Evolutionary conservation across 208 protist species (phyloP).

Genomic region (Herpetomonas tarakana): DNA sequence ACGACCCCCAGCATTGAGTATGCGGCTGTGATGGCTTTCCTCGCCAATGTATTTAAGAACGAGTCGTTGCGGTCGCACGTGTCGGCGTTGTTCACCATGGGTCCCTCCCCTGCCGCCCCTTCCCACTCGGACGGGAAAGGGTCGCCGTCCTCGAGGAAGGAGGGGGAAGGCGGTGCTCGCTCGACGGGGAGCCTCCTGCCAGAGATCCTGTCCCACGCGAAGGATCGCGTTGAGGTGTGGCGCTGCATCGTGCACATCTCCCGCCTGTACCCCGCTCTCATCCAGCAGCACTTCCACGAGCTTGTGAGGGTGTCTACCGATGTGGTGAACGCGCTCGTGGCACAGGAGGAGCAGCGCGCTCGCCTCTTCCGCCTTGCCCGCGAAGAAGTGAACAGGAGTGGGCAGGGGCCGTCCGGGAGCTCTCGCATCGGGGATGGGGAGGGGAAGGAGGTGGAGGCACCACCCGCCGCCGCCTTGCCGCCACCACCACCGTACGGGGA

Average conservation of each 20-base stretch:
- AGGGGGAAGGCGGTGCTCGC: background rate
- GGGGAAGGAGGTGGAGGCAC: too few species aligned
- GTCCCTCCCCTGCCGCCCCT: background rate
- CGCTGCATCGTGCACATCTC: slow-evolving; percentile 67
- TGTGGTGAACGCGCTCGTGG: slow-evolving; percentile 24
- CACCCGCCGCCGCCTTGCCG: too few species aligned
- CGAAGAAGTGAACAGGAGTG: too few species aligned
- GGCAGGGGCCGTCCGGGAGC: too few species aligned
- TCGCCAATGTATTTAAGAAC: slow-evolving; percentile 28
- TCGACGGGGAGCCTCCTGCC: slow-evolving; percentile 15
- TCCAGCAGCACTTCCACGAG: slow-evolving; percentile 46
- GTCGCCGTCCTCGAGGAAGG: too few species aligned
- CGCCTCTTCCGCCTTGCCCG: slow-evolving; percentile 1
- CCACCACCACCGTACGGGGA: too few species aligned
- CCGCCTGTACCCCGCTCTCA: slow-evolving; percentile 52
- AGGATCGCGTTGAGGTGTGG: slow-evolving; percentile 61
- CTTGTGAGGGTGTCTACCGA: slow-evolving; percentile 36
- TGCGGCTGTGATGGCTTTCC: slow-evolving; percentile 20
- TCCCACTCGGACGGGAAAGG: background rate
- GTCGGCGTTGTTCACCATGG: slow-evolving; percentile 4
- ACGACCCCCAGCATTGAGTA: slow-evolving; percentile 13
- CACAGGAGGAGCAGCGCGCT: slow-evolving; percentile 17
- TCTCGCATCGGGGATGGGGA: too few species aligned
- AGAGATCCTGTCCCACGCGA: slow-evolving; percentile 52
- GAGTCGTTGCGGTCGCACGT: slow-evolving; percentile 21